Conservation (phyloP, 2,329 filamentous ascomycete genomes). For the Niveomyces coronatus region DNA sequence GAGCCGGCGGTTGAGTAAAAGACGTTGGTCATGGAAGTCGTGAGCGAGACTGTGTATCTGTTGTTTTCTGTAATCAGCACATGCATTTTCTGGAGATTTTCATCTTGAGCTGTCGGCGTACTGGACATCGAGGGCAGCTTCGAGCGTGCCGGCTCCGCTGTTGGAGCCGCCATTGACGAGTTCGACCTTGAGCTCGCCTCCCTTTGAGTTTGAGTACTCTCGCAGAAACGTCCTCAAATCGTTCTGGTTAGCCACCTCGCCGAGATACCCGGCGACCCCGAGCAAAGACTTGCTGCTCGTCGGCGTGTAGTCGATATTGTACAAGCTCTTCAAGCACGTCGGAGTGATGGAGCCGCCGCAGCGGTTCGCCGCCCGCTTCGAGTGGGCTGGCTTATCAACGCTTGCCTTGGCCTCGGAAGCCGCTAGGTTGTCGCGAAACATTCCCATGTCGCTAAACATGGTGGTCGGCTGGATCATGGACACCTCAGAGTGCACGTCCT, state of each 20-base stretch:
- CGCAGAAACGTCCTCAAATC: neutral
- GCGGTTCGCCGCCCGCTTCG: neutral
- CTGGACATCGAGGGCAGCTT: neutral
- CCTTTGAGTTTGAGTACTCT: constrained; percentile 1
- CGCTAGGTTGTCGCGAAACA: neutral
- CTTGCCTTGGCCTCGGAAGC: neutral
- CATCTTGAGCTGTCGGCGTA: neutral
- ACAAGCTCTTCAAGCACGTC: constrained; percentile 1
- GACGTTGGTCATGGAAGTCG: neutral
- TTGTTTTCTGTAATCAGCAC: neutral
- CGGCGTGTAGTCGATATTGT: constrained; percentile 7
- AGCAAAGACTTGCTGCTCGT: constrained; percentile 2
- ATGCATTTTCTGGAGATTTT: neutral
- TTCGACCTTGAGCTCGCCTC: neutral
- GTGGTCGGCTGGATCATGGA: constrained; percentile 1
- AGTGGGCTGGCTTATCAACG: neutral
- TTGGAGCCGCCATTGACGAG: neutral
- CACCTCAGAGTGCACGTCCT: neutral
- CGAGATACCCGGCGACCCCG: constrained; percentile 4
- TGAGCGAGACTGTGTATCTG: neutral
- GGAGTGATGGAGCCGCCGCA: neutral
- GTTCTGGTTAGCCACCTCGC: neutral
- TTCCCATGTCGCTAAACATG: constrained; percentile 1
- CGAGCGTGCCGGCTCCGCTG: neutral
- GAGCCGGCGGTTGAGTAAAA: neutral